Evolutionary conservation across 352 stramenopile genomes (phyloP), one percentile per base, ranked within the genome.

Genomic region (Blastocystis sp.): DNA sequence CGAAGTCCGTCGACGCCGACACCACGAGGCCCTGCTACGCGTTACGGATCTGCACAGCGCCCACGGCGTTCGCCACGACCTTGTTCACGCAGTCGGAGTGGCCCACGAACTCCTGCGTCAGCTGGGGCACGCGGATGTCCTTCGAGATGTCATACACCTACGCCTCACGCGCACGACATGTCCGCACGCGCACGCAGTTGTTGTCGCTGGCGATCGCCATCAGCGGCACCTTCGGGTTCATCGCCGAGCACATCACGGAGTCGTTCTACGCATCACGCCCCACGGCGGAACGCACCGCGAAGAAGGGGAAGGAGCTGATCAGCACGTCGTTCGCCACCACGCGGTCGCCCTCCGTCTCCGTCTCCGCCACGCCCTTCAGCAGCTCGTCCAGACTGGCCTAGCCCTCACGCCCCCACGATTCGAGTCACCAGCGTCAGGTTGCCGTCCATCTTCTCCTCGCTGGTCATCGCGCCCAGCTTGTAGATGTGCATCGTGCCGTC

Each of bases 401-500:
- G 42, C 38, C 21, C 69, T 4, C 38, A n/a, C n/a, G n/a, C n/a
- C n/a, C n/a, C n/a, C n/a, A n/a, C n/a, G n/a, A n/a, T n/a, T n/a
- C n/a, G n/a, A n/a, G n/a, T n/a, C n/a, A n/a, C n/a, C n/a, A n/a
- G n/a, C n/a, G n/a, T n/a, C n/a, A n/a, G n/a, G n/a, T 76, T 40
- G 17, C 59, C 61, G 0, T 77, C 77, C 24, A n/a, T 34, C 62
- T 79, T 78, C 0, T 74, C 6, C 4, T 43, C 28, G 4, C 34
- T 10, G 3, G 24, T 34, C 65, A 87, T 77, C 6, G 28, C 28
- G 1, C 77, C 77, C 28, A 87, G 57, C 38, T 87, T 60, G 43
- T 64, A 87, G 14, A 87, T 21, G 40, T 87, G 62, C 57, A 87
- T 87, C 40, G 62, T 45, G 19, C 77, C 77, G 57, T 87, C 77